Percentiles rank a stretch among this genome's conserved stretches.
Evolutionary conservation across 2,329 filamentous ascomycete genomes (phyloP).

Genomic region (Epicoccum sorghinum): DNA sequence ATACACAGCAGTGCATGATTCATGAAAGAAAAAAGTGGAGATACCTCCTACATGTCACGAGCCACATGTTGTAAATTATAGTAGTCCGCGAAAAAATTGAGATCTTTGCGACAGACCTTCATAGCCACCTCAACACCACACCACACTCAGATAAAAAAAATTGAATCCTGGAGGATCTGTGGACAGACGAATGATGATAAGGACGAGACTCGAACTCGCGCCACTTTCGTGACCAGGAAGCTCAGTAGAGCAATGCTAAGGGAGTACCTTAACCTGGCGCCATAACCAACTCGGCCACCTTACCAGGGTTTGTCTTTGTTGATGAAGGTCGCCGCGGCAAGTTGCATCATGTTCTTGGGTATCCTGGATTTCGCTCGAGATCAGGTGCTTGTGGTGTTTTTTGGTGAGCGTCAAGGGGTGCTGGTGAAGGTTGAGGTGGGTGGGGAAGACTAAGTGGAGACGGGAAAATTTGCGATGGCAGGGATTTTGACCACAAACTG

Average conservation of each 20-base stretch:
- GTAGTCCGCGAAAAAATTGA: too few species aligned
- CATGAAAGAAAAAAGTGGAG: background rate
- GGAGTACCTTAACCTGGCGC: conserved; percentile 4
- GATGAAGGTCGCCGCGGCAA: background rate
- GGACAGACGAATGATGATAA: conserved; percentile 1
- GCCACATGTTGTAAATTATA: too few species aligned
- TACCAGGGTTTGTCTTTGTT: background rate
- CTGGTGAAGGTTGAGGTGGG: too few species aligned
- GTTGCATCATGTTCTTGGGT: too few species aligned
- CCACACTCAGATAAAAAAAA: background rate
- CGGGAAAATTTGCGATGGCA: background rate
- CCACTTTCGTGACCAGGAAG: conserved; percentile 7
- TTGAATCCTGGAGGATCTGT: background rate
- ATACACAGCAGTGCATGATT: background rate
- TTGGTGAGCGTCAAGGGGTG: too few species aligned
- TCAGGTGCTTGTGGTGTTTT: too few species aligned
- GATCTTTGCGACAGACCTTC: too few species aligned
- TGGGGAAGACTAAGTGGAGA: background rate
- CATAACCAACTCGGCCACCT: conserved; percentile 1
- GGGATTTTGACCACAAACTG: background rate
- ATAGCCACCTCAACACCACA: too few species aligned
- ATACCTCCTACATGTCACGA: background rate
- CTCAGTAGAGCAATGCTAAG: conserved; percentile 2
- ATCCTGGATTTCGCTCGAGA: too few species aligned
- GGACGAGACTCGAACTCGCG: conserved; percentile 8